Evolutionary conservation across 352 stramenopile species (phyloP).

Genomic region (Phytophthora cryptogea): DNA sequence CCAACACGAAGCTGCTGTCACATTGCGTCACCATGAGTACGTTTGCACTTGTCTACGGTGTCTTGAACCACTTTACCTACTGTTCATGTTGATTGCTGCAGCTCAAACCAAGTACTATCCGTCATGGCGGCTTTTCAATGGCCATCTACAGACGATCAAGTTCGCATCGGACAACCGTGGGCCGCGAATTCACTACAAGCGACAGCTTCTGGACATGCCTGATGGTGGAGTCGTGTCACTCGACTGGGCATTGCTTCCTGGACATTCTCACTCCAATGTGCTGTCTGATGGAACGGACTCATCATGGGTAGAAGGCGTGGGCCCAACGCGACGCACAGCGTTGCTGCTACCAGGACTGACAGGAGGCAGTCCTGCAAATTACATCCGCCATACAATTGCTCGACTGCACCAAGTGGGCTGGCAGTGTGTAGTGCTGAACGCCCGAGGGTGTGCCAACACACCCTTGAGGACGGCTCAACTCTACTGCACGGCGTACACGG

Average conservation of each 20-base stretch:
- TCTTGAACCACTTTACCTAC: neutral
- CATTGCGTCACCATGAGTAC: conserved; percentile 50
- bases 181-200: conserved; percentile 51
- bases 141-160: conserved; percentile 59
- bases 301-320: conserved; percentile 32
- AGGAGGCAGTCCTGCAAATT: conserved; percentile 61
- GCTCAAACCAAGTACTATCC: conserved; percentile 58
- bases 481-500: conserved; percentile 69
- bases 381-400: conserved; percentile 63
- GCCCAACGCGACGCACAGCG: conserved; percentile 40
- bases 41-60: conserved; percentile 9
- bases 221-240: conserved; percentile 70
- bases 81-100: conserved; percentile 14
- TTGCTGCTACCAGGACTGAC: conserved; percentile 65
- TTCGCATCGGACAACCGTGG: conserved; percentile 33
- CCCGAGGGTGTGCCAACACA: conserved; percentile 62
- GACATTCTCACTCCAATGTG: conserved; percentile 4
- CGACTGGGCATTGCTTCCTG: conserved; percentile 53
- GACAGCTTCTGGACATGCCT: conserved; percentile 60
- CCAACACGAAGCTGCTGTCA: conserved; percentile 44
- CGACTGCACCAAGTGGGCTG: conserved; percentile 42
- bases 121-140: conserved; percentile 54
- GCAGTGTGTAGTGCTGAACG: conserved; percentile 74
- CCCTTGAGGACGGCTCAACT: conserved; percentile 54
- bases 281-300: neutral